A percentile compares a stretch with the other conserved stretches of the same genome.
Conservation (phyloP, 441 rosid species). For the Aleurites moluccanus region DNA sequence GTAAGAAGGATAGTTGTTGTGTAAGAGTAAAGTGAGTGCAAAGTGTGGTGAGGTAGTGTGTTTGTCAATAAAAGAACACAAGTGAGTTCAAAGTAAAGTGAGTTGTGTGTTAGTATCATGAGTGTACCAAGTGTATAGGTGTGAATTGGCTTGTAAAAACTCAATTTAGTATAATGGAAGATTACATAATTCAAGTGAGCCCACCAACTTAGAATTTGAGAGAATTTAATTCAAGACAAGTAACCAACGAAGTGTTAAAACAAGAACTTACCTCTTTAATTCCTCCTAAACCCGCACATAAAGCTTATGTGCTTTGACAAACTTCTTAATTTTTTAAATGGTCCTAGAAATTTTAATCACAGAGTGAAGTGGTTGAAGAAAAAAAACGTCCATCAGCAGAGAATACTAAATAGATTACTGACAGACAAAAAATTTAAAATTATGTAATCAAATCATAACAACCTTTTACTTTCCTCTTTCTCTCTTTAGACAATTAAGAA, state of each 20-base stretch:
- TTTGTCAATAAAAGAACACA: no score
- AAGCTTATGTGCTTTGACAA: conserved; percentile 66
- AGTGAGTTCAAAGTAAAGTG: no score
- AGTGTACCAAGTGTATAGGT: no score
- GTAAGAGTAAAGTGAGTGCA: no score
- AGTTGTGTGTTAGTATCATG: no score
- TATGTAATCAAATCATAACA: conserved; percentile 15
- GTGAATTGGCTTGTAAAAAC: no score
- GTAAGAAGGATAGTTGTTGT: no score
- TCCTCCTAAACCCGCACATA: conserved; percentile 64
- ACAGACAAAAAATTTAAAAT: conserved; percentile 2
- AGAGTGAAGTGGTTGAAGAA: conserved; percentile 17
- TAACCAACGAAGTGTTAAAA: conserved; percentile 10
- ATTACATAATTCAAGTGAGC: no score
- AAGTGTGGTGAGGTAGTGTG: no score
- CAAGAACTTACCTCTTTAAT: conserved; percentile 56
- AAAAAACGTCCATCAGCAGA: conserved; percentile 20
- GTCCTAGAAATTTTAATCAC: conserved; percentile 46
- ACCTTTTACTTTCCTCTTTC: conserved; percentile 80
- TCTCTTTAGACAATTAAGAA: conserved; percentile 64
- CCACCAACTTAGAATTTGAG: no score
- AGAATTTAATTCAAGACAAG: not conserved
- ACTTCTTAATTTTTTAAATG: conserved; percentile 71
- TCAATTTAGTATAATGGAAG: no score
- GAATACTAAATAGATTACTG: not conserved